Base-by-base conservation (phyloP, 768 basidiomycete genomes). In the Amanita rimosa region DNA sequence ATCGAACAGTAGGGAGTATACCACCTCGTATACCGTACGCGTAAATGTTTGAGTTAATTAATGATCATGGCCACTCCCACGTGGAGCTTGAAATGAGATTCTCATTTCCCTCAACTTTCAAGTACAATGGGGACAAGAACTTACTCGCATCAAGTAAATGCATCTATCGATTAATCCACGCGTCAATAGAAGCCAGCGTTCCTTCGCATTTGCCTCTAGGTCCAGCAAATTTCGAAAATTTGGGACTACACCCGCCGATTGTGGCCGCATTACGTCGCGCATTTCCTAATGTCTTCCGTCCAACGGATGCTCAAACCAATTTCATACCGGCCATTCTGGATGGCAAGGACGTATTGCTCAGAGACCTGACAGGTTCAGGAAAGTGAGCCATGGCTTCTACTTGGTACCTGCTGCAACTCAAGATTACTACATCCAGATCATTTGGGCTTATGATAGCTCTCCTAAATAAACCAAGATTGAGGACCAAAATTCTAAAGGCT, bases 341-440 rank as follows among this genome's bases (percentile, higher is more conserved):
- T 16, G 72, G 71, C 6, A 72, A 73, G 56, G 79, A 88, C 60
- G 68, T 88, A 14, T 62, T 87, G 11, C 55, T 89, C 46, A 80
- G 76, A 53, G 85, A 86, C 53, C 65, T 66, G 21, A 85, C 86
- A n/a, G 86, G 87, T 4, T 77, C 79, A 39, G 87, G 85, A 67
- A 89, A 89, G 86, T 87, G 59, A 52, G 83, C 57, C 19, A 5
- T 19, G 34, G 26, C 49, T 52, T 48, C 40, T 37, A 42, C 27
- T 46, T 13, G 11, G 4, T 13, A 13, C 11, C n/a, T 7, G 16
- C 27, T 7, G 13, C 19, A 44, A 6, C 24, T 47, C 38, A 44
- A 17, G 43, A 51, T 22, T 22, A 27, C 37, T 19, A 34, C 21
- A 27, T 34, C 6, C 46, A 90, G 86, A 64, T 84, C 87, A 4